These are phyloP conservation scores for Syzygium aromaticum DNA, from an alignment of 345 rosid species.

Conservation along the genomic window DNA sequence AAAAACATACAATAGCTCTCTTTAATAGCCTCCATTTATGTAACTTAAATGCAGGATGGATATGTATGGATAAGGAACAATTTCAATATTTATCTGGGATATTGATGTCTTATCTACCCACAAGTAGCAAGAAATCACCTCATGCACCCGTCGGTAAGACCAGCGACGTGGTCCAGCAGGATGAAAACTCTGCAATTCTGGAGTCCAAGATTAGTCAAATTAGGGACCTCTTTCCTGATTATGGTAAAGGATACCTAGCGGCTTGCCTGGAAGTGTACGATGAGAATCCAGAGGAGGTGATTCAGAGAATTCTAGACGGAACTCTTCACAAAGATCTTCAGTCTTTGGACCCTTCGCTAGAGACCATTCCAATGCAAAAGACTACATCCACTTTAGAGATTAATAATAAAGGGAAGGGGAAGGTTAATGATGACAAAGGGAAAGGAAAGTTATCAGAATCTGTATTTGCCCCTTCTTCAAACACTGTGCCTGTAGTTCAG, in stretches of 20 bases:
- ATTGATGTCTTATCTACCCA: constrained; percentile 24
- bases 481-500: not conserved
- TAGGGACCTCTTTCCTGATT: constrained; percentile 87
- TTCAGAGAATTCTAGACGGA: constrained; percentile 89
- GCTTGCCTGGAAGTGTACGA: constrained; percentile 91
- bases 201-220: constrained; percentile 86
- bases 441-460: constrained; percentile 64
- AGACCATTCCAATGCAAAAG: constrained; percentile 46
- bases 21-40: not conserved
- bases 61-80: constrained; percentile 70
- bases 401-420: not conserved
- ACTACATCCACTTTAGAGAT: constrained; percentile 26
- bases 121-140: constrained; percentile 20
- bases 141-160: constrained; percentile 15
- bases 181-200: constrained; percentile 63
- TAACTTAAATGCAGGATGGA: constrained; percentile 59
- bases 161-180: constrained; percentile 29
- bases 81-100: constrained; percentile 71
- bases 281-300: constrained; percentile 89
- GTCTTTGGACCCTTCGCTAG: constrained; percentile 53
- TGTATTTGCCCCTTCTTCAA: not conserved
- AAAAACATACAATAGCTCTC: not conserved
- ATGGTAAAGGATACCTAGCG: constrained; percentile 69
- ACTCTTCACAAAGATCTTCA: constrained; percentile 76
- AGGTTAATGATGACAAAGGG: constrained; percentile 51